phyloP scores from a whole-genome alignment of 179 eudicot genomes.

The Actinidia chinensis region DNA sequence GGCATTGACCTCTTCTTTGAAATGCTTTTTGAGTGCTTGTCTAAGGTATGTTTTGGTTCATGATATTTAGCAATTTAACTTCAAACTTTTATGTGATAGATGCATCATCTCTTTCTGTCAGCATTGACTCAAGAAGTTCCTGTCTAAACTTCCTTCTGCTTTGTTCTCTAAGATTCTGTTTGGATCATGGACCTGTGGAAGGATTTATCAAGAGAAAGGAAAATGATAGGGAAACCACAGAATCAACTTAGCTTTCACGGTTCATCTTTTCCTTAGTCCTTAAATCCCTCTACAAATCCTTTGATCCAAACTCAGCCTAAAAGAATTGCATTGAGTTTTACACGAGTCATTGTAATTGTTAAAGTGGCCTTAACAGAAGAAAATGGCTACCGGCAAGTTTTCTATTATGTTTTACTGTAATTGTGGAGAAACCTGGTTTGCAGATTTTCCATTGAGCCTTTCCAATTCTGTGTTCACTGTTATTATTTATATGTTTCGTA shows the following conservation, averaged over 20 bases:
- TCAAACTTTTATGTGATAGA: background rate
- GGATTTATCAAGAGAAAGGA: no score
- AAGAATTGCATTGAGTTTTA: background rate
- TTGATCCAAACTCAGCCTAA: no score
- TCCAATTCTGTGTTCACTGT: background rate
- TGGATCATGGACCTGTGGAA: no score
- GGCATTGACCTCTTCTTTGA: slow-evolving; percentile 98
- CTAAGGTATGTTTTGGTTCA: slow-evolving; percentile 52
- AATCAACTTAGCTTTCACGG: no score
- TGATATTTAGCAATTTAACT: background rate
- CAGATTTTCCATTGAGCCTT: background rate
- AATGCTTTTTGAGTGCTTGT: slow-evolving; percentile 95
- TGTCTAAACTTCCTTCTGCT: background rate
- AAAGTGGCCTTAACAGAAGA: background rate
- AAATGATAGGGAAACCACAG: no score
- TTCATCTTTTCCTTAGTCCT: no score
- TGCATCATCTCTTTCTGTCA: slow-evolving; percentile 1
- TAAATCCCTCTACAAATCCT: no score
- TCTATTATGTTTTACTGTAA: background rate
- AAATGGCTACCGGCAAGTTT: background rate
- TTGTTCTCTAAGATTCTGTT: background rate
- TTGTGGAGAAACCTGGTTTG: slow-evolving; percentile 5
- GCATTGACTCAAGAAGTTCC: background rate
- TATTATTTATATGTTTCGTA: background rate
- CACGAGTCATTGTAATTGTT: background rate